Percentiles rank a stretch among this genome's conserved stretches.
phyloP scores from a whole-genome alignment of 768 basidiomycete genomes.

The Mrakia gelida region DNA sequence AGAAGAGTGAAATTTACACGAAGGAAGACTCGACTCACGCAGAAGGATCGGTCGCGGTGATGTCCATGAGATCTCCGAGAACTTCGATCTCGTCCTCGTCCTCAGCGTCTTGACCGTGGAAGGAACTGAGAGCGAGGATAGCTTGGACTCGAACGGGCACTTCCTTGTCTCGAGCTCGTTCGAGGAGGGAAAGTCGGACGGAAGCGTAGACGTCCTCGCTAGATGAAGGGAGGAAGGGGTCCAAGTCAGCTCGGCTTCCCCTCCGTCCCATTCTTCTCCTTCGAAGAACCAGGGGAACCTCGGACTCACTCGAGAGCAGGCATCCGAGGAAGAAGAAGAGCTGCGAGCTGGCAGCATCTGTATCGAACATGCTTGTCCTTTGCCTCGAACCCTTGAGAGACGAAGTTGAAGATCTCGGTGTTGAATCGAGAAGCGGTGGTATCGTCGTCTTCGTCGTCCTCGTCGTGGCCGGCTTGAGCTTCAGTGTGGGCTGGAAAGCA shows the following conservation, averaged over 20 bases:
- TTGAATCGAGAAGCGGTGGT: constrained; percentile 67
- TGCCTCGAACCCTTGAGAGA: constrained; percentile 71
- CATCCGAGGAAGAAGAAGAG: constrained; percentile 71
- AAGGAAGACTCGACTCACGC: constrained; percentile 53
- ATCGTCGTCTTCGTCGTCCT: constrained; percentile 53
- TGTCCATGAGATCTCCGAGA: constrained; percentile 61
- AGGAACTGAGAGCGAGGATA: constrained; percentile 69
- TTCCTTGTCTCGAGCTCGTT: constrained; percentile 76
- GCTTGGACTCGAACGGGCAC: constrained; percentile 69
- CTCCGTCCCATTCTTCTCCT: no score
- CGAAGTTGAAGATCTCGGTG: constrained; percentile 61
- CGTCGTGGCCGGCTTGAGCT: constrained; percentile 5
- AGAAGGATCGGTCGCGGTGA: constrained; percentile 66
- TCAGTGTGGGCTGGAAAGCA: background rate
- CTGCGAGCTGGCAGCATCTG: constrained; percentile 68
- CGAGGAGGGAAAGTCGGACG: constrained; percentile 62
- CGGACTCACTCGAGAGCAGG: constrained; percentile 76
- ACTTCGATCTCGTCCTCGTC: constrained; percentile 41
- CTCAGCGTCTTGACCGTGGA: constrained; percentile 52
- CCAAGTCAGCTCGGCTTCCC: background rate
- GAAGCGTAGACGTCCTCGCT: constrained; percentile 71
- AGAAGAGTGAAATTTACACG: background rate
- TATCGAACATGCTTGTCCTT: constrained; percentile 86
- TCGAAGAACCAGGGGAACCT: background rate
- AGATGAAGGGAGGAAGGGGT: background rate